These are phyloP conservation scores for Fusarium sp. DNA, from an alignment of 2,329 filamentous ascomycete genomes.

Conservation along the genomic window DNA sequence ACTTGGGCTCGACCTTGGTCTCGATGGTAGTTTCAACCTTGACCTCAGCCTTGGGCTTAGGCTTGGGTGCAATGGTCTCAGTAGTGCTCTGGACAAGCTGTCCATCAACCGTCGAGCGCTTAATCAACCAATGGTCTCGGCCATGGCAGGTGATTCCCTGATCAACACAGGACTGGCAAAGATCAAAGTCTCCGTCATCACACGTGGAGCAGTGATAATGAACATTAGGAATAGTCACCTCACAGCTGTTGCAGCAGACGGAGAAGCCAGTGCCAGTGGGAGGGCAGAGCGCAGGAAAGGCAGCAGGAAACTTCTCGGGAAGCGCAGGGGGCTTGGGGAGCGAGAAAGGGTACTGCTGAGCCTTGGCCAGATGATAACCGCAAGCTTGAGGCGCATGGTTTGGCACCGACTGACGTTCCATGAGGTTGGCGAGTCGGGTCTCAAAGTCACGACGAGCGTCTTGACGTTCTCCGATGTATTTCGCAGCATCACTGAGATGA, in stretches of 20 bases:
- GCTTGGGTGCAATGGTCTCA: slow-evolving; percentile 78
- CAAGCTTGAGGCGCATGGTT: slow-evolving; percentile 5
- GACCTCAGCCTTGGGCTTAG: slow-evolving; percentile 36
- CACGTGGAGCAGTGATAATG: slow-evolving; percentile 97
- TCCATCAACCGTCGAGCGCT: slow-evolving; percentile 83
- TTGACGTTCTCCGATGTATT: slow-evolving; percentile 37
- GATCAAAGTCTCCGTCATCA: slow-evolving; percentile 92
- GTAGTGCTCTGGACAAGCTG: slow-evolving; percentile 86
- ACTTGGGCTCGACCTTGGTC: slow-evolving; percentile 38
- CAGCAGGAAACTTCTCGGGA: slow-evolving; percentile 1
- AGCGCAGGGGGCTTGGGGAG: slow-evolving; percentile 3
- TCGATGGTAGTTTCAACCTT: slow-evolving; percentile 42
- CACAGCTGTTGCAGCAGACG: slow-evolving; percentile 95
- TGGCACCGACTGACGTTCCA: slow-evolving; percentile 39
- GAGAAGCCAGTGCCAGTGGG: slow-evolving; percentile 65
- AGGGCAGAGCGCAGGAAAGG: slow-evolving; percentile 23
- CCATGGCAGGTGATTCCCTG: slow-evolving; percentile 81
- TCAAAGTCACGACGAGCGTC: slow-evolving; percentile 45
- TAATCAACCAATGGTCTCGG: slow-evolving; percentile 91
- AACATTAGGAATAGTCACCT: slow-evolving; percentile 77
- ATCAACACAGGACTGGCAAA: slow-evolving; percentile 84
- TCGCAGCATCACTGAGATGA: slow-evolving; percentile 46
- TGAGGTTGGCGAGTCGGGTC: slow-evolving; percentile 42
- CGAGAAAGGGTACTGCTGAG: slow-evolving; percentile 15
- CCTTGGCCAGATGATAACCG: slow-evolving; percentile 2